Base-by-base conservation (phyloP, 768 basidiomycete species). In the Podaxis sp. region DNA sequence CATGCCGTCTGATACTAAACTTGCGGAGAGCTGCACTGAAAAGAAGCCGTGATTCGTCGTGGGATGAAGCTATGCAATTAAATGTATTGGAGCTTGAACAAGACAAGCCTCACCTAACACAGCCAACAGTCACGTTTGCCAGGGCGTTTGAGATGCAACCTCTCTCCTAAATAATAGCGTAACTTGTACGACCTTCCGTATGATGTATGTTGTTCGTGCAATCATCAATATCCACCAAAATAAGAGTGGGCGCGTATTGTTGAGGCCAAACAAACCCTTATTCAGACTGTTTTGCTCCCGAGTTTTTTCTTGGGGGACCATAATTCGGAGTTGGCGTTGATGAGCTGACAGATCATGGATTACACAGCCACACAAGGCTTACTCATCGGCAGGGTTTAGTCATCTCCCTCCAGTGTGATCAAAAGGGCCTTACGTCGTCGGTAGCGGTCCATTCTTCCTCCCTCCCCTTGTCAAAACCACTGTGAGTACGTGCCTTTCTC, bases 401-500 rank as follows among this genome's bases (percentile, higher is more conserved):
- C 54, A 55, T 55, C 54, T 38, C 54, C n/a, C 9, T 33, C 19
- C 27, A 25, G 3, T 17, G n/a, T 12, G 11, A 55, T 41, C 59
- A 61, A 61, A 61, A 61, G 9, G 38, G 27, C 22, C 33, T 27
- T 24, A 38, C 51, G 40, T 43, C 41, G 59, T 37, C 41, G 53
- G 11, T 41, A 4, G 52, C n/a, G 36, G n/a, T 37, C 2, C 15
- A 17, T 60, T 53, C 38, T 33, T 46, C 43, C 27, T 12, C 65
- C 51, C 49, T 29, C 38, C 59, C 60, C 59, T 58, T 57, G 41
- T 19, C 51, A 46, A 53, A 60, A 55, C 63, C 55, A 64, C 62
- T 61, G 69, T 70, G 67, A 70, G 69, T 50, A 13, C 13, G 64
- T 57, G 56, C 64, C 27, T 11, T 22, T 67, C 27, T 40, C n/a